These are phyloP conservation scores for Wickerhamomyces sp. DNA, from an alignment of 1,139 yeast species.

Conservation along the genomic window DNA sequence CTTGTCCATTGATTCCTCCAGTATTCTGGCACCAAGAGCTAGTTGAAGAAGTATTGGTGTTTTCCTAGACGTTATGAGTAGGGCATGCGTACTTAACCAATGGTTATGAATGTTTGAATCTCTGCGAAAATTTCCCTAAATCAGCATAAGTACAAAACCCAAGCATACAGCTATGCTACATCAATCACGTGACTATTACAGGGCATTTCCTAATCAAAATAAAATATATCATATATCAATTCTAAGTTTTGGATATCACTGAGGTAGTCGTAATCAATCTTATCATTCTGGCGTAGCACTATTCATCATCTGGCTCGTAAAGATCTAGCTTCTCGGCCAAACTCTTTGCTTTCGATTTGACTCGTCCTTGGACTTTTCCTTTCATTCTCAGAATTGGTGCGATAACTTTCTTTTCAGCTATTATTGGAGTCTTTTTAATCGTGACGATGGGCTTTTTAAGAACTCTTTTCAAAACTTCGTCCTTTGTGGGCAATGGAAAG, in stretches of 20 bases:
- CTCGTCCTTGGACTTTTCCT: conserved; percentile 2
- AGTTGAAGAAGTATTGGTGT: neutral
- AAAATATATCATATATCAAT: too few species aligned
- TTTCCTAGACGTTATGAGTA: neutral
- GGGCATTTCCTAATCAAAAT: too few species aligned
- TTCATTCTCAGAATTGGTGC: neutral
- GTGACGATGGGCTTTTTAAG: neutral
- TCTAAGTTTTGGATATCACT: too few species aligned
- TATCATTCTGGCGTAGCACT: too few species aligned
- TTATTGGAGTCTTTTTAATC: conserved; percentile 1
- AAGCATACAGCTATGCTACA: too few species aligned
- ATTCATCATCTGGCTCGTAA: too few species aligned
- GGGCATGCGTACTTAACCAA: conserved; percentile 15
- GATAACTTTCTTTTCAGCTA: conserved; percentile 1
- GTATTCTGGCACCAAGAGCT: too few species aligned
- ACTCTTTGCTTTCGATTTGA: neutral
- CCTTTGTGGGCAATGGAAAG: neutral
- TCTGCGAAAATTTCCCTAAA: neutral
- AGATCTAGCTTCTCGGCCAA: neutral
- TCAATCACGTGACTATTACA: too few species aligned
- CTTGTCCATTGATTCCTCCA: conserved; percentile 11
- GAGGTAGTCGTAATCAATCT: too few species aligned
- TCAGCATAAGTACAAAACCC: too few species aligned
- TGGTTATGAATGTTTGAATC: conserved; percentile 9
- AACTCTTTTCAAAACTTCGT: conserved; percentile 1